Evolutionary conservation across 192 early-diverging fungal genomes (phyloP), one percentile per base, ranked within the genome.

Genomic region (Kickxella alabastrina): DNA sequence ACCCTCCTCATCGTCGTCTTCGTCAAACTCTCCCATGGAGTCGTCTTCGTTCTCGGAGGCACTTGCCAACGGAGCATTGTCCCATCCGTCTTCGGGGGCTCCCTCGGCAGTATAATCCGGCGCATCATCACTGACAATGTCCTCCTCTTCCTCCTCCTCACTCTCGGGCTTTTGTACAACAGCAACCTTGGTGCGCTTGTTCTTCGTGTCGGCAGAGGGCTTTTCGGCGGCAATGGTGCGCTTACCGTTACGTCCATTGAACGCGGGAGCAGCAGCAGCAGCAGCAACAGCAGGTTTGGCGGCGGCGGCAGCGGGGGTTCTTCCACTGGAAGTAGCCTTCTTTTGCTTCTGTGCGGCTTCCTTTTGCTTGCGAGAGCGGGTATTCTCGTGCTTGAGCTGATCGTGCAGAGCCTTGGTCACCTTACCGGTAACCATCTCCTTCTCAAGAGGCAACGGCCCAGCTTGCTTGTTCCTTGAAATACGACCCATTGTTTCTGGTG

Each of bases 11-110:
- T 62, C 55, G 3, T 65, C 62, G 17, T 41, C 28, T 10, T 39
- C 64, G 25, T 52, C 57, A 25, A 66, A 61, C 21, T 79, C 81
- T 18, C 75, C 80, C 28, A 80, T 78, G 13, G 68, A 70, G 1
- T 59, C 79, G n/a, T 66, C 71, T 29, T 72, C 71, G 37, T 53
- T 50, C 10, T 82, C 82, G 6, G 71, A 78, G n/a, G 75, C 80
- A 10, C 70, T 77, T 23, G 47, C 80, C 0, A 69, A 52, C 29
- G 74, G 67, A 8, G 61, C 75, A 23, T 74, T 73, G 28, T 65
- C 63, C 70, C 70, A 73, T 10, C 72, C 76, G 19, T 27, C 74
- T 29, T 54, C 70, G 18, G 58, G 49, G n/a, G 44, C 72, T 39
- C 44, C 59, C 28, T 47, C 57, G 36, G 13, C 48, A 28, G 46